phyloP scores from a whole-genome alignment of 2,329 filamentous ascomycete species.

The Xylariaceae sp. region DNA sequence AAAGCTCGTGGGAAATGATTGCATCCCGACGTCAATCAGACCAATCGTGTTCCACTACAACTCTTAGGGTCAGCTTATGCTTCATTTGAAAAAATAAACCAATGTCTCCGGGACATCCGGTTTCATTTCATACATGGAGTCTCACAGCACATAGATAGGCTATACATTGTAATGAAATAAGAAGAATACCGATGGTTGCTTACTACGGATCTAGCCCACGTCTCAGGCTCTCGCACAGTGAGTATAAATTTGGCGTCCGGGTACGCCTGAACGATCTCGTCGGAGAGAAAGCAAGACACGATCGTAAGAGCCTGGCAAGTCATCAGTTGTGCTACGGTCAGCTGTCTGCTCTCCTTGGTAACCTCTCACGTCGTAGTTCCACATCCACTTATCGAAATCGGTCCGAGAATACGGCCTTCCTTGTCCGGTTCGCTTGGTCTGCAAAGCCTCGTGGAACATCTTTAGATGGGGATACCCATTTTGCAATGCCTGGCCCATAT shows the following conservation, averaged over 20 bases:
- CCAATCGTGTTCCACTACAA: constrained; percentile 17
- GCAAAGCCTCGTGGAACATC: constrained; percentile 22
- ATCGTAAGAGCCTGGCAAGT: constrained; percentile 12
- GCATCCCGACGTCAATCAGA: background rate
- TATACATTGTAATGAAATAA: too few relatives aligned
- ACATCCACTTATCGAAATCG: constrained; percentile 26
- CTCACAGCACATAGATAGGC: too few relatives aligned
- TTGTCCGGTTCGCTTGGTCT: constrained; percentile 6
- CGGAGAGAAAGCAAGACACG: constrained; percentile 18
- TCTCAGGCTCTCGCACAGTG: constrained; percentile 14
- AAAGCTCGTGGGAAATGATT: constrained; percentile 4
- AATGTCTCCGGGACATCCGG: too few relatives aligned
- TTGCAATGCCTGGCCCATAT: constrained; percentile 4
- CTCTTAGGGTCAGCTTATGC: too few relatives aligned
- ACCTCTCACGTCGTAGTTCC: constrained; percentile 18
- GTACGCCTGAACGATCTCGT: constrained; percentile 22
- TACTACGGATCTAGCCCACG: constrained; percentile 13
- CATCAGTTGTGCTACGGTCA: background rate
- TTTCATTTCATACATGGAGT: too few relatives aligned
- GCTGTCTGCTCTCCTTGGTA: background rate
- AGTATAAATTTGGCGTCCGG: constrained; percentile 23
- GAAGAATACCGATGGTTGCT: too few relatives aligned
- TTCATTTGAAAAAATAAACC: too few relatives aligned
- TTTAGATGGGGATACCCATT: constrained; percentile 16
- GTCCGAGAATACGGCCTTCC: constrained; percentile 19